These are phyloP conservation scores for Pleurotus tuoliensis DNA, from an alignment of 768 basidiomycete genomes.

Conservation along the genomic window DNA sequence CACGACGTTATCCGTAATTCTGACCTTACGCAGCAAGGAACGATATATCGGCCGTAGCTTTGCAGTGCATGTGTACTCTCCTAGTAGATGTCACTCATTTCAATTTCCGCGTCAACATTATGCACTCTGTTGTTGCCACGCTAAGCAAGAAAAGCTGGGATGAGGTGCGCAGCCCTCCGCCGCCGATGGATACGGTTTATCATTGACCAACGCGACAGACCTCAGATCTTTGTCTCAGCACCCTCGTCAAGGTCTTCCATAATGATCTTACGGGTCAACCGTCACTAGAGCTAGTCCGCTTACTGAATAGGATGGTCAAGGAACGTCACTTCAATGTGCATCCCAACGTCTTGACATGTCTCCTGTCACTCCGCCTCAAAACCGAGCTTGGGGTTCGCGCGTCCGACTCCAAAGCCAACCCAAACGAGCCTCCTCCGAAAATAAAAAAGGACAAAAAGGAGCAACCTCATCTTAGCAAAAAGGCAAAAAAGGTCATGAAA, in stretches of 20 bases:
- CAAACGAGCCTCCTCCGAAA: constrained; percentile 34
- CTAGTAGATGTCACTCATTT: constrained; percentile 86
- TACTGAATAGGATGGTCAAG: constrained; percentile 94
- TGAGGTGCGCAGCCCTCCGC: constrained; percentile 47
- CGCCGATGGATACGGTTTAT: constrained; percentile 12
- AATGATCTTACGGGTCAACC: constrained; percentile 75
- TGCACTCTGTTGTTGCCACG: constrained; percentile 79
- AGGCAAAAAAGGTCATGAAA: constrained; percentile 77
- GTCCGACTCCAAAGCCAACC: constrained; percentile 66
- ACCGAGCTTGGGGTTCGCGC: constrained; percentile 81
- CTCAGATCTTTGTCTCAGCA: constrained; percentile 80
- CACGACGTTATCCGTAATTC: constrained; percentile 13
- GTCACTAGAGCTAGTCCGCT: constrained; percentile 85
- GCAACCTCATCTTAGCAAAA: constrained; percentile 86
- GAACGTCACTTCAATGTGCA: constrained; percentile 88
- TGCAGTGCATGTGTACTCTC: constrained; percentile 87
- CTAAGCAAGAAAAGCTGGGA: constrained; percentile 89
- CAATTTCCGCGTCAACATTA: constrained; percentile 93
- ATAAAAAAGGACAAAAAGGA: constrained; percentile 58
- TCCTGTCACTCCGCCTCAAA: constrained; percentile 82
- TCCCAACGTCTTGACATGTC: constrained; percentile 81
- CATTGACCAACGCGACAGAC: constrained; percentile 42
- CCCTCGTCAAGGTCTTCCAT: constrained; percentile 79
- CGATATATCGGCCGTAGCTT: constrained; percentile 61
- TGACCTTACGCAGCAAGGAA: constrained; percentile 44